These are phyloP conservation scores for Backusella tarrabulga DNA, from an alignment of 192 early-diverging fungal species.

Conservation along the genomic window DNA sequence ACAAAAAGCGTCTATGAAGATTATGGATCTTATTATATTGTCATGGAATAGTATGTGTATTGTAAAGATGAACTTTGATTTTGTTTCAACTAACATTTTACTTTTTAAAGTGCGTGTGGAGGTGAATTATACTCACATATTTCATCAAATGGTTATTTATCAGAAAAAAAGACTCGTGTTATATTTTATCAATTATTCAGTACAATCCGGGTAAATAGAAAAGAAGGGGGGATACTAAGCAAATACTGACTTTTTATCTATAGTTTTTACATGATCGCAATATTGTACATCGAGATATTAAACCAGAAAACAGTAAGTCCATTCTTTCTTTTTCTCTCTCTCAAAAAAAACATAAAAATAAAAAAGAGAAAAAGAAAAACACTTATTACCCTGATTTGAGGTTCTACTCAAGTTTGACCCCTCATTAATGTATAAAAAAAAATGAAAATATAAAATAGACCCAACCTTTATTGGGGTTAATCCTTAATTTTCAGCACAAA, in stretches of 20 bases:
- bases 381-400: not conserved
- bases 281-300: conserved; percentile 92
- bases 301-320: conserved; percentile 63
- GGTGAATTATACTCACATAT: conserved; percentile 94
- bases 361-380: not conserved
- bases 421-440: not conserved
- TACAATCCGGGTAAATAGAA: conserved; percentile 50
- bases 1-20: conserved; percentile 18
- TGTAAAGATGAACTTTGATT: not conserved
- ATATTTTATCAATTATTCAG: conserved; percentile 78
- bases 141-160: conserved; percentile 63
- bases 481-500: not conserved
- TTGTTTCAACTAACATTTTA: not conserved
- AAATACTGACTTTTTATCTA: conserved; percentile 22
- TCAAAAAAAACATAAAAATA: not conserved
- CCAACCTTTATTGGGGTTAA: not conserved
- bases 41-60: conserved; percentile 24
- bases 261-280: conserved; percentile 80
- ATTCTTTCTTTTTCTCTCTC: not conserved
- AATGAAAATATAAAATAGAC: not conserved
- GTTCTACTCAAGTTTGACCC: not conserved
- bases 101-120: conserved; percentile 59
- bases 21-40: not conserved
- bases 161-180: conserved; percentile 72
- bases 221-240: too few species aligned